These are phyloP conservation scores for Luzula sylvatica DNA, from an alignment of 176 grass and related monocot species.

Conservation along the genomic window DNA sequence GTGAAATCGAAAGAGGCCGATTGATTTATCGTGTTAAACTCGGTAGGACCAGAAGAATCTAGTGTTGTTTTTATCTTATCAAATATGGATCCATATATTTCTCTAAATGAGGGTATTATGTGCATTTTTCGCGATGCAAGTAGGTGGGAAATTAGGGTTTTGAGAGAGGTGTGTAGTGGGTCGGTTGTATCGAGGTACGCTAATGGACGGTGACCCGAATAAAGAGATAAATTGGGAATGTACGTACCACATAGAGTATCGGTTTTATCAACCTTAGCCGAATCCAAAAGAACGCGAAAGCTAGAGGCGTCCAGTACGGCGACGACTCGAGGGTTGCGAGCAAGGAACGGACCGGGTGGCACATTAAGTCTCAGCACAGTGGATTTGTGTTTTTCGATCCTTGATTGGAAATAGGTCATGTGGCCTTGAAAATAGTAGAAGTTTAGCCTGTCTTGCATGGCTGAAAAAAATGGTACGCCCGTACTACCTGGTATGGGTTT, in stretches of 20 bases:
- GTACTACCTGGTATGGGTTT: constrained; percentile 42
- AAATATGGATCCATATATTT: constrained; percentile 24
- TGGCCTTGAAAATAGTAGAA: constrained; percentile 73
- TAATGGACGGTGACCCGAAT: constrained; percentile 42
- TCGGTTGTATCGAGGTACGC: constrained; percentile 60
- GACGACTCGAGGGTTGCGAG: constrained; percentile 33
- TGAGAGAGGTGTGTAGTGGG: constrained; percentile 38
- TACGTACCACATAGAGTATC: constrained; percentile 65
- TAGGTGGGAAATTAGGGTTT: constrained; percentile 36
- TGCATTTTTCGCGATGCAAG: constrained; percentile 26
- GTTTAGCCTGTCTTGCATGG: constrained; percentile 45
- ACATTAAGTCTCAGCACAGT: constrained; percentile 64
- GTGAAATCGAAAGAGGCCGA: constrained; percentile 43
- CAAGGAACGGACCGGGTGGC: constrained; percentile 44
- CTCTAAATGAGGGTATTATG: constrained; percentile 34
- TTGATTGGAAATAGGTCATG: constrained; percentile 50
- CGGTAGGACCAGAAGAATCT: not conserved
- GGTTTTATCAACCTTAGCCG: constrained; percentile 43
- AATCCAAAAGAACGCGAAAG: constrained; percentile 61
- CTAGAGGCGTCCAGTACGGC: constrained; percentile 66
- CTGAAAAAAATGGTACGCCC: constrained; percentile 49
- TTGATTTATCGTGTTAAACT: constrained; percentile 43
- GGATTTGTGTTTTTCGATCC: constrained; percentile 38
- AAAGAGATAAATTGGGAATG: constrained; percentile 39
- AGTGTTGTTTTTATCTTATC: constrained; percentile 22